These are phyloP conservation scores for Neurospora sp. DNA, from an alignment of 495 filamentous ascomycete genomes.

Conservation along the genomic window DNA sequence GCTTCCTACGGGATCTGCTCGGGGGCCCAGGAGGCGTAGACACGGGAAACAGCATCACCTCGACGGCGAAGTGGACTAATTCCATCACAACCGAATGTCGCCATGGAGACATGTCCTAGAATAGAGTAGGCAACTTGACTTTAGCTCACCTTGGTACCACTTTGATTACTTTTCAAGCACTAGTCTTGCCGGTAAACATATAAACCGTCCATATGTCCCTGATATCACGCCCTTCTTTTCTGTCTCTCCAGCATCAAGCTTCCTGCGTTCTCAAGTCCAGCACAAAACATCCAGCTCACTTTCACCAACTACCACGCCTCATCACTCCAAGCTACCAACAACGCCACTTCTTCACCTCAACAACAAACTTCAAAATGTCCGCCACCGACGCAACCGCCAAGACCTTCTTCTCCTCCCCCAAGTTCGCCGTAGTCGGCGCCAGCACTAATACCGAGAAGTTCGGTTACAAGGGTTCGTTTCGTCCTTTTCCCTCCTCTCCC, in stretches of 20 bases:
- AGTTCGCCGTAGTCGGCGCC: constrained; percentile 87
- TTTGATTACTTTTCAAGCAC: background rate
- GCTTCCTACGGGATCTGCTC: background rate
- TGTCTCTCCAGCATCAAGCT: background rate
- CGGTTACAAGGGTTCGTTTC: constrained; percentile 69
- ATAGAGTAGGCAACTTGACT: background rate
- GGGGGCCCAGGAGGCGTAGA: background rate
- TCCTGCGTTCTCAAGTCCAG: background rate
- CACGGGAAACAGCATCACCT: background rate
- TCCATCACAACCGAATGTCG: background rate
- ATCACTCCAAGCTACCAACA: background rate
- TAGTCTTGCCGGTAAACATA: background rate
- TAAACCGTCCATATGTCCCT: background rate
- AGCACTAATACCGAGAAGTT: constrained; percentile 75
- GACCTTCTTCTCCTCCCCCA: constrained; percentile 71
- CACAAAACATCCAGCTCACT: background rate
- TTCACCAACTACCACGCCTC: background rate
- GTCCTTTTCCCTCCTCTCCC: background rate
- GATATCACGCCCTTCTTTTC: background rate
- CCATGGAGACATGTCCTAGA: background rate
- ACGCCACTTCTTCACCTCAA: constrained; percentile 3
- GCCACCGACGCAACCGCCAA: constrained; percentile 52
- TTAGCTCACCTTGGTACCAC: background rate
- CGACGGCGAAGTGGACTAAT: background rate
- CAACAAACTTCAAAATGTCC: constrained; percentile 21